A percentile compares a stretch with the other conserved stretches of the same genome.
Conservation (phyloP, 139 green algal genomes). For the Coelastrella sp. region DNA sequence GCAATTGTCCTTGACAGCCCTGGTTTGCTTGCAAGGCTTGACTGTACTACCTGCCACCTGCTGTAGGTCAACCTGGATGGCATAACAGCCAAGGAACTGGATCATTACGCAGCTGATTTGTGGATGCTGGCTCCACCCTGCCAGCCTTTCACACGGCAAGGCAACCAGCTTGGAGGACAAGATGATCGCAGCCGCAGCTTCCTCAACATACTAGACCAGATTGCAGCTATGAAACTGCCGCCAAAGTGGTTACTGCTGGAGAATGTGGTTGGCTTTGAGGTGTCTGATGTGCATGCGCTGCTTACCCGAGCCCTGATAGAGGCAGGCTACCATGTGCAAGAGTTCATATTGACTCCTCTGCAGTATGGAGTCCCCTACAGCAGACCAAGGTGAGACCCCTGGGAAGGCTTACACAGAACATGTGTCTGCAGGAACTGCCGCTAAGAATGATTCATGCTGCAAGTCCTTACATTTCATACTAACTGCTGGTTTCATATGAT, state of each 20-base stretch:
- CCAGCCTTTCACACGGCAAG: constrained; percentile 87
- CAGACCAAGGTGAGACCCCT: constrained; percentile 69
- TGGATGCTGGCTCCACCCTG: constrained; percentile 86
- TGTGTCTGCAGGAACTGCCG: background rate
- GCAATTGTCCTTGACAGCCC: no score
- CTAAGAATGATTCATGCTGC: no score
- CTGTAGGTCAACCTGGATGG: constrained; percentile 70
- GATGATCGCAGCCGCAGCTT: constrained; percentile 59
- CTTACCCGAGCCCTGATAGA: constrained; percentile 49
- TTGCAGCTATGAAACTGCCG: background rate
- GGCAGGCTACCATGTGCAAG: constrained; percentile 59
- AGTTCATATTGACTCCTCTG: constrained; percentile 78
- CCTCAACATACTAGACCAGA: constrained; percentile 52
- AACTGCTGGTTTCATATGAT: no score
- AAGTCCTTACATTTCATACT: background rate
- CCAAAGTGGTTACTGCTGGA: constrained; percentile 78
- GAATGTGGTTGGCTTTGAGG: constrained; percentile 89
- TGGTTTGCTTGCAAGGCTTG: no score
- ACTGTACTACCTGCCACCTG: background rate
- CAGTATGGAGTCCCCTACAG: constrained; percentile 84
- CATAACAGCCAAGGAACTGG: constrained; percentile 57
- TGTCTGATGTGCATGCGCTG: constrained; percentile 50
- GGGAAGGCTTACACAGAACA: no score
- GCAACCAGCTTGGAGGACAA: constrained; percentile 65
- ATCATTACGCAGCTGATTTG: constrained; percentile 62